Evolutionary conservation across 1,139 yeast genomes (phyloP).

Genomic region (Zygosaccharomyces sapae): DNA sequence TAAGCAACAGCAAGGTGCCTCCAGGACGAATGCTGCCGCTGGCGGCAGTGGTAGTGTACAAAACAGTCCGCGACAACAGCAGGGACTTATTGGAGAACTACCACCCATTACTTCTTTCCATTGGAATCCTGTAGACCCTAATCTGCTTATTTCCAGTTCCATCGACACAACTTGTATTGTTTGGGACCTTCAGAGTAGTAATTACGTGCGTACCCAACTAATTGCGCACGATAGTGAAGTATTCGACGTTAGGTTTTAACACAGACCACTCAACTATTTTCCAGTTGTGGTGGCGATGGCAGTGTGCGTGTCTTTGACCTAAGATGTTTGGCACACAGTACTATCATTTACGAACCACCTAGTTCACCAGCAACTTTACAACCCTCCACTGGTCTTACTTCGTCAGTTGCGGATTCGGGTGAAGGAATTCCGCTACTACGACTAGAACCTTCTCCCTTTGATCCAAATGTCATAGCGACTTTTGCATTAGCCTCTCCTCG

Average conservation of each 20-base stretch:
- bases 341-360: conserved; percentile 78
- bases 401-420: conserved; percentile 1
- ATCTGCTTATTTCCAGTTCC: conserved; percentile 73
- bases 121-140: conserved; percentile 77
- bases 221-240: conserved; percentile 97
- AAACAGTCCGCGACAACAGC: no score
- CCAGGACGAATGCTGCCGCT: conserved; percentile 10
- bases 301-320: conserved; percentile 88
- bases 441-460: conserved; percentile 72
- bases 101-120: conserved; percentile 93
- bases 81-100: conserved; percentile 34
- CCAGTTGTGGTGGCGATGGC: conserved; percentile 95
- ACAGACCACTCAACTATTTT: conserved; percentile 72
- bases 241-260: conserved; percentile 84
- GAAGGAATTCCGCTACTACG: conserved; percentile 56
- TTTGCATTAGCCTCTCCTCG: conserved; percentile 66
- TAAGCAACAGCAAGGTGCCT: conserved; percentile 22
- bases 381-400: conserved; percentile 11
- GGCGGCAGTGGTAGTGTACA: no score
- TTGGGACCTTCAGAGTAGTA: conserved; percentile 72
- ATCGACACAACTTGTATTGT: conserved; percentile 96
- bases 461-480: conserved; percentile 78
- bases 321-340: conserved; percentile 85
- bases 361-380: conserved; percentile 10
- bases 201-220: conserved; percentile 84